Percentiles rank a stretch among this genome's conserved stretches.
phyloP scores from a whole-genome alignment of 1,284 basidiomycete species.

The Rhizoctonia solani region DNA sequence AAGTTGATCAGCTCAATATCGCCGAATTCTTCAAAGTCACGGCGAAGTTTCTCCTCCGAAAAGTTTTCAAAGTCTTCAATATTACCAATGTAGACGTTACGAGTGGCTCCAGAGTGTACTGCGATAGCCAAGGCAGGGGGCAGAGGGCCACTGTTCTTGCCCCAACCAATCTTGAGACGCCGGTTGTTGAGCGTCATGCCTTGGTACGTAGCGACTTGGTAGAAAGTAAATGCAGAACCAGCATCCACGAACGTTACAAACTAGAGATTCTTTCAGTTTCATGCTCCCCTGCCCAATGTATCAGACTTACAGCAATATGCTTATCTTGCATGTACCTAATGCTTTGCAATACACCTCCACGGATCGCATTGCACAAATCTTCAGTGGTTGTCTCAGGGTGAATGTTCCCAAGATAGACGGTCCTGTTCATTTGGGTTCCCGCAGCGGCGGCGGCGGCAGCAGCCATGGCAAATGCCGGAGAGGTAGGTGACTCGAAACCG shows the following conservation, averaged over 20 bases:
- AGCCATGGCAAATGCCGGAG: conserved; percentile 43
- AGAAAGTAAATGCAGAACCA: conserved; percentile 87
- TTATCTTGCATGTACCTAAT: conserved; percentile 92
- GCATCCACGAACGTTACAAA: conserved; percentile 92
- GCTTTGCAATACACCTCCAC: conserved; percentile 89
- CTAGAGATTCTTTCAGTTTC: conserved; percentile 48
- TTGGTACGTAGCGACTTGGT: conserved; percentile 84
- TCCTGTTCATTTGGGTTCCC: conserved; percentile 76
- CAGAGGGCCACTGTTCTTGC: conserved; percentile 85
- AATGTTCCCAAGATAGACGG: conserved; percentile 92
- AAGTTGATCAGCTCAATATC: conserved; percentile 96
- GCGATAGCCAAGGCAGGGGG: conserved; percentile 80
- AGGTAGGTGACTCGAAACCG: conserved; percentile 54
- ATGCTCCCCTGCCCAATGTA: not conserved
- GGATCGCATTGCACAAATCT: conserved; percentile 91
- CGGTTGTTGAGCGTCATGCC: conserved; percentile 89
- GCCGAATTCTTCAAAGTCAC: conserved; percentile 90
- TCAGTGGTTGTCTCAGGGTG: conserved; percentile 90
- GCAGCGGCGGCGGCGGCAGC: conserved; percentile 46
- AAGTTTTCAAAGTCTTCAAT: conserved; percentile 90
- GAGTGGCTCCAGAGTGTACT: conserved; percentile 86
- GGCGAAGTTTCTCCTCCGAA: conserved; percentile 80
- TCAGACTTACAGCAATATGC: conserved; percentile 75
- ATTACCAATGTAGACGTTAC: conserved; percentile 93
- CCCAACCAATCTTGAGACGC: conserved; percentile 93